These are phyloP conservation scores for Penicillium olsonii DNA, from an alignment of 2,329 filamentous ascomycete species.

Conservation along the genomic window DNA sequence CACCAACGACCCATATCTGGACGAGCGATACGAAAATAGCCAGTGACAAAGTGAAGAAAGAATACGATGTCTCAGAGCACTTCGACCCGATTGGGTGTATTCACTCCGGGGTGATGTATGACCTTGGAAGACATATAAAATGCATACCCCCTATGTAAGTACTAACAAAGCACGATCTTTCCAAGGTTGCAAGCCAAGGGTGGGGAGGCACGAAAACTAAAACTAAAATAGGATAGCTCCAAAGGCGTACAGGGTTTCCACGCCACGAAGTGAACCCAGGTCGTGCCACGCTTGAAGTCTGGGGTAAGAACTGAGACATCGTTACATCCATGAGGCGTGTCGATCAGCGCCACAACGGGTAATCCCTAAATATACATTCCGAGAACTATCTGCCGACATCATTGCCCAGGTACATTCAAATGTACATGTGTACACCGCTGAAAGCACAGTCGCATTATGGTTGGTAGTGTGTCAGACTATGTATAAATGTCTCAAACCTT, in stretches of 20 bases:
- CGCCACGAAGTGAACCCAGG: not conserved
- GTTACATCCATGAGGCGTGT: conserved; percentile 14
- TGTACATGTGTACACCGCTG: conserved; percentile 1
- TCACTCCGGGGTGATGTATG: not conserved
- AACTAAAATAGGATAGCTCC: not conserved
- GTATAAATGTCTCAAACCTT: conserved; percentile 5
- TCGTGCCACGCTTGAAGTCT: conserved; percentile 2
- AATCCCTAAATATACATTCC: not conserved
- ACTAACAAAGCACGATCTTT: not conserved
- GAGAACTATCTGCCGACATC: not conserved
- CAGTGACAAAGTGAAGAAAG: not conserved
- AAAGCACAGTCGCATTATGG: conserved; percentile 5
- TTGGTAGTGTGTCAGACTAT: conserved; percentile 23
- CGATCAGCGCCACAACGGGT: conserved; percentile 3
- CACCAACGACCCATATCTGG: not conserved
- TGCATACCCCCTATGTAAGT: not conserved
- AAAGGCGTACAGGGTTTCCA: not conserved
- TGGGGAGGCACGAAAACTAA: not conserved
- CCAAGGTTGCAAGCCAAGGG: conserved; percentile 13
- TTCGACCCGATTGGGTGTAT: conserved; percentile 5
- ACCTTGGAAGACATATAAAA: no score
- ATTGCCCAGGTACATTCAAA: not conserved
- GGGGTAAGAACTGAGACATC: conserved; percentile 20
- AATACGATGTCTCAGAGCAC: conserved; percentile 17
- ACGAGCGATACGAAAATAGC: not conserved